Percentiles rank a stretch among this genome's conserved stretches.
phyloP scores from a whole-genome alignment of 805 yeast species.

The Candida caryicola region DNA sequence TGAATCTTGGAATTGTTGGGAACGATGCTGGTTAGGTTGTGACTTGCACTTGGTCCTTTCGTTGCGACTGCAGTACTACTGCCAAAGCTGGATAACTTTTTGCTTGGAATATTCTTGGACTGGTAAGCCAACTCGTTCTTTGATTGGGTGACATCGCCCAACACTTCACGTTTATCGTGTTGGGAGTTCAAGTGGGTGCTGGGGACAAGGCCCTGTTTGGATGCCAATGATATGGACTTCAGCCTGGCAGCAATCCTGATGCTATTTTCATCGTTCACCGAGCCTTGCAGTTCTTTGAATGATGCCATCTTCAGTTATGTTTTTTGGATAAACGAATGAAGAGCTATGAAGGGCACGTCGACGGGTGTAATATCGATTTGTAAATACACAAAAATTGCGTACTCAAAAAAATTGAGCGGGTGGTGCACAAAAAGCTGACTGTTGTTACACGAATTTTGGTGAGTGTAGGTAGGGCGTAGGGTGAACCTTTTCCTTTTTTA shows the following conservation, averaged over 20 bases:
- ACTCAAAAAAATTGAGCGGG: neutral
- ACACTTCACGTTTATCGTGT: conserved; percentile 22
- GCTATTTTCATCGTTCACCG: conserved; percentile 9
- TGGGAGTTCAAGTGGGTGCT: conserved; percentile 3
- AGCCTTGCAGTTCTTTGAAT: conserved; percentile 1
- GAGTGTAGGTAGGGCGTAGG: too few species aligned
- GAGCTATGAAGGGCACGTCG: too few species aligned
- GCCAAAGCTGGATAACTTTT: neutral
- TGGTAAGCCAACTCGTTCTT: conserved; percentile 14
- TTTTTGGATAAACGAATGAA: too few species aligned
- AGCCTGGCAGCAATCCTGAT: conserved; percentile 4
- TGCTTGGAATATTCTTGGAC: conserved; percentile 1
- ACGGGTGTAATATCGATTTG: neutral
- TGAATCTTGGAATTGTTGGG: conserved; percentile 14
- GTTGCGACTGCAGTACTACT: neutral
- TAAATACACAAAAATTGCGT: neutral
- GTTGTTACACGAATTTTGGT: too few species aligned
- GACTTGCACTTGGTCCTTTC: neutral
- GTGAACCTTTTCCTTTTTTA: too few species aligned
- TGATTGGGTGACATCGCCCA: conserved; percentile 27
- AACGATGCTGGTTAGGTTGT: conserved; percentile 1
- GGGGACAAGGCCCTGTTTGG: conserved; percentile 1
- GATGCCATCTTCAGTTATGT: conserved; percentile 7
- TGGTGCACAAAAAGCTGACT: too few species aligned
- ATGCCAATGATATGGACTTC: conserved; percentile 1